Conservation (phyloP, 306 rosid genomes). For the Purshia tridentata region DNA sequence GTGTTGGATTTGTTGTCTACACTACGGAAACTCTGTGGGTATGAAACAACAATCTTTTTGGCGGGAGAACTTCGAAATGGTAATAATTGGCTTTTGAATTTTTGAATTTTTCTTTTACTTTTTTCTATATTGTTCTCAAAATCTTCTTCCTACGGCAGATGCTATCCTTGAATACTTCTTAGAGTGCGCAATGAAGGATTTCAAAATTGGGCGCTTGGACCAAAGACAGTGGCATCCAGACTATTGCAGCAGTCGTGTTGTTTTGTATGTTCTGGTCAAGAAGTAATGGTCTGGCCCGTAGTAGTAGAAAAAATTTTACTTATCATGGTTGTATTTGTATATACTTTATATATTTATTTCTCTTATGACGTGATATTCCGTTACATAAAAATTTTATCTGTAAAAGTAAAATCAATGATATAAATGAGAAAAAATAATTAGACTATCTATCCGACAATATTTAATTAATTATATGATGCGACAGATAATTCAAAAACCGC, state of each 20-base stretch:
- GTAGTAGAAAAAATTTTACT: too few relatives aligned
- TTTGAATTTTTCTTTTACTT: background rate
- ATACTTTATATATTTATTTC: too few relatives aligned
- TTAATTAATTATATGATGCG: too few relatives aligned
- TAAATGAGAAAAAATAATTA: too few relatives aligned
- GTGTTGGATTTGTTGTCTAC: constrained; percentile 70
- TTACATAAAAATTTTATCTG: too few relatives aligned
- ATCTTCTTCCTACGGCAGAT: constrained; percentile 47
- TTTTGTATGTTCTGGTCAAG: constrained; percentile 62
- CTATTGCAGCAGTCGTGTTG: constrained; percentile 68
- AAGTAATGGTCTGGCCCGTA: constrained; percentile 49
- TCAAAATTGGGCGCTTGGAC: constrained; percentile 72
- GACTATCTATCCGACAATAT: too few relatives aligned
- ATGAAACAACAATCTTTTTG: constrained; percentile 68
- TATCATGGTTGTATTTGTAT: too few relatives aligned
- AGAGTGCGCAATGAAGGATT: constrained; percentile 62
- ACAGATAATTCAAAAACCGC: too few relatives aligned
- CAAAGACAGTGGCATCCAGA: constrained; percentile 79
- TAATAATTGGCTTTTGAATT: constrained; percentile 14
- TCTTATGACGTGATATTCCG: too few relatives aligned
- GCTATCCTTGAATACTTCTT: constrained; percentile 78
- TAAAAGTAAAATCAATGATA: too few relatives aligned
- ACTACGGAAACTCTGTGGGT: constrained; percentile 60
- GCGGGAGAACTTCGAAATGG: constrained; percentile 86
- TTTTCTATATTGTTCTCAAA: constrained; percentile 1